These are phyloP conservation scores for Volvox africanus DNA, from an alignment of 139 green algal genomes.

Conservation along the genomic window DNA sequence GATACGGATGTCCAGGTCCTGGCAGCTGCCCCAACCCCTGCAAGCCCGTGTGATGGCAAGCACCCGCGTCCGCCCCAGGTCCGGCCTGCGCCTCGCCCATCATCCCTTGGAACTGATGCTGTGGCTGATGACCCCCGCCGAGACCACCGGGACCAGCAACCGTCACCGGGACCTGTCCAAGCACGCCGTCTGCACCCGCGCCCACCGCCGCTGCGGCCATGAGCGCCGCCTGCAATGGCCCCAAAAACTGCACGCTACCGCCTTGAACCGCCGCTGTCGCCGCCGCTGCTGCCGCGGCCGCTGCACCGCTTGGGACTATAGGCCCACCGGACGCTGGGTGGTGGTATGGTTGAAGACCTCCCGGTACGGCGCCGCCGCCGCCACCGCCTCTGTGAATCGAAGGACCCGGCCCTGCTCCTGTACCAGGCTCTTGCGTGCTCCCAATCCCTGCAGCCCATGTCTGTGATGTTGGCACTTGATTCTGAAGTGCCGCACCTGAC, in stretches of 20 bases:
- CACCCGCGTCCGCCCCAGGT: too few species aligned
- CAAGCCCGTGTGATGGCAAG: too few species aligned
- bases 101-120: neutral
- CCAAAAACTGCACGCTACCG: neutral
- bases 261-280: neutral
- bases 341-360: neutral
- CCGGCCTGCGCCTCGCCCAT: neutral
- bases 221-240: slow-evolving; percentile 9
- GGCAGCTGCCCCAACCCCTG: too few species aligned
- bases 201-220: slow-evolving; percentile 3
- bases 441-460: neutral
- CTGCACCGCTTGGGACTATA: neutral
- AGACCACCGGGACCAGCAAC: neutral
- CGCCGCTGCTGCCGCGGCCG: neutral
- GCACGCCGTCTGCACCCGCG: neutral
- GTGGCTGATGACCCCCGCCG: neutral
- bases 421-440: too few species aligned
- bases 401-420: too few species aligned
- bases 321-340: neutral
- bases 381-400: too few species aligned
- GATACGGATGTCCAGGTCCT: too few species aligned
- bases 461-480: neutral
- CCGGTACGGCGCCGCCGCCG: neutral
- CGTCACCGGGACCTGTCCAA: neutral
- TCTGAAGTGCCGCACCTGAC: neutral